Base-by-base conservation (phyloP, 1,284 basidiomycete species). In the Lentinula novae-zelandiae region DNA sequence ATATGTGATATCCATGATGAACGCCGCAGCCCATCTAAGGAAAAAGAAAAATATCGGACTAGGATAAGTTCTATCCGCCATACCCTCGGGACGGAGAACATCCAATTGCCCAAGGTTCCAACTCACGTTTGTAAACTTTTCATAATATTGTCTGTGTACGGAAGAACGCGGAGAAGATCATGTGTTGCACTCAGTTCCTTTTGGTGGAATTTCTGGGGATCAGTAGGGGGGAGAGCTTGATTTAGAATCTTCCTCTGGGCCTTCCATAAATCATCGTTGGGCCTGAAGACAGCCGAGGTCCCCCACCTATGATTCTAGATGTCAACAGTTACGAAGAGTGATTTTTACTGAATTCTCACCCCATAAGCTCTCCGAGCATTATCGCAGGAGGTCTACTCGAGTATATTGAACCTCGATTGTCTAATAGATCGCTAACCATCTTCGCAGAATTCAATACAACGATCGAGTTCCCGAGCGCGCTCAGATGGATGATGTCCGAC, bases 401-500 rank as follows among this genome's bases (percentile, higher is more conserved):
- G 44, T 54, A 60, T 3, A 54, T 54, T 3, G 52, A 36, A 22
- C 52, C 54, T 17, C 58, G 27, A 22, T 55, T 60, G 3, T 60
- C 58, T 13, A 60, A 42, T 27, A 60, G 52, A 48, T 60, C 58
- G 12, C 39, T 54, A 12, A 54, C 46, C 6, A 53, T 53, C 17
- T 55, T 27, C 5, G 31, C 42, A 15, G 52, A 54, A 31, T 53
- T 46, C 12, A 60, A n/a, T 10, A 49, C 31, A 8, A 60, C 22
- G 27, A 60, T 60, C 12, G 52, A 54, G 10, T 22, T 48, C 20
- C 52, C 42, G 22, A 48, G 40, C 17, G 53, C 46, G 12, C 53
- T 50, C n/a, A 60, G 52, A 33, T 60, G 58, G 10, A 60, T 54
- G 13, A 57, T 57, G n/a, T 57, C 56, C 17, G 56, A 49, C 13